phyloP scores from a whole-genome alignment of 352 stramenopile species.

The Pythium utonaiense region DNA sequence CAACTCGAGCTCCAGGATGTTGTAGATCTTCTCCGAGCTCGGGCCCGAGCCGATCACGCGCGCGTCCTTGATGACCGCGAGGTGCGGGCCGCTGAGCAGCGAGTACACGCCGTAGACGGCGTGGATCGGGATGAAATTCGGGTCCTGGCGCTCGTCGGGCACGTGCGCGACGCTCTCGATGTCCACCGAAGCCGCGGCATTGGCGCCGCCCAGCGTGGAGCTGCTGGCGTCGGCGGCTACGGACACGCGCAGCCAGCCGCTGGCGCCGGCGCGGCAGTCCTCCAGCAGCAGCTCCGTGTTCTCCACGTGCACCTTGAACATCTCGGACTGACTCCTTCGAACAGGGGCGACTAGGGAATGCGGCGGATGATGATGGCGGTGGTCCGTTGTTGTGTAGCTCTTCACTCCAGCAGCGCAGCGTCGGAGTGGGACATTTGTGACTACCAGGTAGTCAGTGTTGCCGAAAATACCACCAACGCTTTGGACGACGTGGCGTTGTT shows the following conservation, averaged over 20 bases:
- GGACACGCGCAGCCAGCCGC: slow-evolving; percentile 42
- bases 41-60: slow-evolving; percentile 58
- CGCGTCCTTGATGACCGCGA: slow-evolving; percentile 54
- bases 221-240: slow-evolving; percentile 9
- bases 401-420: neutral
- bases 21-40: slow-evolving; percentile 60
- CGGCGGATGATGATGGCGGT: neutral
- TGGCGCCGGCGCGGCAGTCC: slow-evolving; percentile 69
- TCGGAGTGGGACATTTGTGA: slow-evolving; percentile 1
- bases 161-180: slow-evolving; percentile 46
- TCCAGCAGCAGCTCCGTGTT: slow-evolving; percentile 68
- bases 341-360: too few species aligned
- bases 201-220: neutral
- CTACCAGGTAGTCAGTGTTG: neutral
- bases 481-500: too few species aligned
- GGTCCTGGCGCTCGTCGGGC: slow-evolving; percentile 33
- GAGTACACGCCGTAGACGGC: slow-evolving; percentile 65
- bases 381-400: neutral
- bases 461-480: neutral
- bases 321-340: slow-evolving; percentile 15
- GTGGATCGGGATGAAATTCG: slow-evolving; percentile 36
- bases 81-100: slow-evolving; percentile 50
- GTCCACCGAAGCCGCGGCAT: slow-evolving; percentile 28
- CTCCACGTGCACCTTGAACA: slow-evolving; percentile 83
- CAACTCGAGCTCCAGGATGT: slow-evolving; percentile 43